A percentile compares a stretch with the other conserved stretches of the same genome.
Evolutionary conservation across 352 stramenopile species (phyloP).

Genomic region (Lagenidium sp.): DNA sequence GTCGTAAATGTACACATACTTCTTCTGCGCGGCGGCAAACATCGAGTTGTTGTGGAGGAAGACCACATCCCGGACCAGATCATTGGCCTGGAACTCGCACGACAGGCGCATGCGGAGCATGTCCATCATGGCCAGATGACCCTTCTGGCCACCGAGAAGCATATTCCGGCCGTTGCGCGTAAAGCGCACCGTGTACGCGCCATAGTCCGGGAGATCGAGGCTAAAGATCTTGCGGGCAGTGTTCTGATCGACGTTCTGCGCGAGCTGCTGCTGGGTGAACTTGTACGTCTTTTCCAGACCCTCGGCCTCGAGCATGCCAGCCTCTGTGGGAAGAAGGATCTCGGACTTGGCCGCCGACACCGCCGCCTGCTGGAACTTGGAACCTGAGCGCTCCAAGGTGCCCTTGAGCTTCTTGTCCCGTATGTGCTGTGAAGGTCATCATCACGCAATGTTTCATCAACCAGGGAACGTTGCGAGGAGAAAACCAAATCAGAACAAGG

Average conservation of each 20-base stretch:
- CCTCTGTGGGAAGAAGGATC: conserved; percentile 84
- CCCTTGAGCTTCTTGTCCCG: conserved; percentile 87
- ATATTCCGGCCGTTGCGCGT: conserved; percentile 94
- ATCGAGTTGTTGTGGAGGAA: conserved; percentile 98
- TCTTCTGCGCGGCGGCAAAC: conserved; percentile 95
- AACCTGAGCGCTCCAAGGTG: conserved; percentile 49
- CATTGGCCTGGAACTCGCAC: conserved; percentile 92
- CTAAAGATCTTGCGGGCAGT: conserved; percentile 95
- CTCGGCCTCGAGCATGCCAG: conserved; percentile 89
- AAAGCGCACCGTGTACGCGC: conserved; percentile 92
- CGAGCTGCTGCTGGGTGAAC: conserved; percentile 89
- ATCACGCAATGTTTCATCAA: neutral
- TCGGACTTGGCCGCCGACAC: conserved; percentile 85
- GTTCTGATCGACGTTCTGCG: conserved; percentile 88
- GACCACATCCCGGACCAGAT: conserved; percentile 92
- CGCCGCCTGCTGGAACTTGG: conserved; percentile 82
- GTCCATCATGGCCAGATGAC: conserved; percentile 96
- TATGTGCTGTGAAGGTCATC: conserved; percentile 24
- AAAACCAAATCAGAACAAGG: too few relatives aligned
- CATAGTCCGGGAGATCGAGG: conserved; percentile 88
- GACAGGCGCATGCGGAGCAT: conserved; percentile 83
- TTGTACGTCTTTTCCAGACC: conserved; percentile 96
- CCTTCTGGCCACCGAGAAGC: conserved; percentile 89
- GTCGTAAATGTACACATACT: conserved; percentile 98
- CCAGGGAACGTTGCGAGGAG: conserved; percentile 2